Evolutionary conservation across 2,329 filamentous ascomycete genomes (phyloP), one percentile per base, ranked within the genome.

Genomic region (Pseudogymnoascus sp.): DNA sequence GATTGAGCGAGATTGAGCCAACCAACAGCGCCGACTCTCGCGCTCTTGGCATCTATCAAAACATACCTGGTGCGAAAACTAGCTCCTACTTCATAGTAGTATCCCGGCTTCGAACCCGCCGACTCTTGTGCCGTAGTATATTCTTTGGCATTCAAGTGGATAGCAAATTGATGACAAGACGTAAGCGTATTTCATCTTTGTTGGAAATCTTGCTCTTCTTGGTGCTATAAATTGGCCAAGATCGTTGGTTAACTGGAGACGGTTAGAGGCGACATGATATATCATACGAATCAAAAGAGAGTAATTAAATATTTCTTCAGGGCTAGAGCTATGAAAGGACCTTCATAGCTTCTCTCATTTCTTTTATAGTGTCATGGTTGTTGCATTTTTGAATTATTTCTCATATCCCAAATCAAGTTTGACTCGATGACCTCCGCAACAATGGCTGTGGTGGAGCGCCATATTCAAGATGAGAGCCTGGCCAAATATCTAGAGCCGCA

Each of bases 391-490:
- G 21, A 52, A 5, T 52, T 12, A 2, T 23, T 16, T 45, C 21
- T 31, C 45, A 31, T 31, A 31, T 52, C 25, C 12, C 23, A 31
- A 28, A 25, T 31, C 25, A 18, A 52, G 14, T 18, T 16, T 4
- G 25, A 52, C 45, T 5, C 45, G n/a, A 52, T 52, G 25, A 28
- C 25, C 14, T 31, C 25, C 8, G n/a, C 45, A 4, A 31, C 14
- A 28, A 52, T 52, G 45, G 8, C 45, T 2, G 23, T 52, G 25
- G 45, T 9, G 4, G 60, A 37, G 23, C 75, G 76, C 62, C 77
- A 79, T 63, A 81, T 81, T 64, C 80, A 82, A 67, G 75, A 82
- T 62, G 67, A 71, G 64, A 75, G 69, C 68, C 74, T 75, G 31
- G 78, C 75, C 31, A 62, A 65, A 4, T 63, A 64, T 12, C 61